A percentile compares a stretch with the other conserved stretches of the same genome.
phyloP scores from a whole-genome alignment of 805 yeast species.

The Saccharomycopsis sp. region DNA sequence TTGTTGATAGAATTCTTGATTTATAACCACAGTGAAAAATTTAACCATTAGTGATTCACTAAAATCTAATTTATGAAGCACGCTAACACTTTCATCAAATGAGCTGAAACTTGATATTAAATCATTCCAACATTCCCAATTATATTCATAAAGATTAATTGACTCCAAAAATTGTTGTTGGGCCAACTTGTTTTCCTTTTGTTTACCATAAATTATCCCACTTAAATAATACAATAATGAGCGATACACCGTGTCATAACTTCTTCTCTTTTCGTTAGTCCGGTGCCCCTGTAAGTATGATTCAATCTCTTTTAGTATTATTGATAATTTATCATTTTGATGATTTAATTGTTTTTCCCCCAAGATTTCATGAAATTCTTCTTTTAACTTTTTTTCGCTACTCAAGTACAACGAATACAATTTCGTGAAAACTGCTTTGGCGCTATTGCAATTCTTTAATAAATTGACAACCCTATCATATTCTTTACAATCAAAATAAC shows the following conservation, averaged over 20 bases:
- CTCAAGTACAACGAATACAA: slow-evolving; percentile 65
- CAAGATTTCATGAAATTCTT: slow-evolving; percentile 63
- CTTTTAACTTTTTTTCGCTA: slow-evolving; percentile 71
- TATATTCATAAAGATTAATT: slow-evolving; percentile 63
- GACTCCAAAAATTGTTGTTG: slow-evolving; percentile 55
- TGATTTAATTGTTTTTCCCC: slow-evolving; percentile 31
- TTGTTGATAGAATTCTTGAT: slow-evolving; percentile 76
- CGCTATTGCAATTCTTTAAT: slow-evolving; percentile 44
- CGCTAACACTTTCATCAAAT: slow-evolving; percentile 49
- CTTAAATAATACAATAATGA: slow-evolving; percentile 57
- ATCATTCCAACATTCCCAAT: slow-evolving; percentile 94
- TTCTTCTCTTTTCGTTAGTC: slow-evolving; percentile 17
- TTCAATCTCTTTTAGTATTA: slow-evolving; percentile 37
- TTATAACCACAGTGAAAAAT: slow-evolving; percentile 58
- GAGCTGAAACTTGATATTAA: slow-evolving; percentile 53
- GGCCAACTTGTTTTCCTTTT: slow-evolving; percentile 55
- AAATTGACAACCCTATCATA: slow-evolving; percentile 68
- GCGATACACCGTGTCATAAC: slow-evolving; percentile 2
- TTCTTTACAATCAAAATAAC: slow-evolving; percentile 77
- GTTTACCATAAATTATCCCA: slow-evolving; percentile 61
- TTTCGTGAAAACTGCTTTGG: slow-evolving; percentile 52
- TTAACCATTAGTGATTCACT: slow-evolving; percentile 30
- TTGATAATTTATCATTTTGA: slow-evolving; percentile 28
- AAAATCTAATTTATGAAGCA: slow-evolving; percentile 30
- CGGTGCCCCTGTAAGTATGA: not conserved